A percentile compares a stretch with the other conserved stretches of the same genome.
These are phyloP conservation scores for Tolypocladium endophyticum DNA, from an alignment of 2,329 filamentous ascomycete species.

Conservation along the genomic window DNA sequence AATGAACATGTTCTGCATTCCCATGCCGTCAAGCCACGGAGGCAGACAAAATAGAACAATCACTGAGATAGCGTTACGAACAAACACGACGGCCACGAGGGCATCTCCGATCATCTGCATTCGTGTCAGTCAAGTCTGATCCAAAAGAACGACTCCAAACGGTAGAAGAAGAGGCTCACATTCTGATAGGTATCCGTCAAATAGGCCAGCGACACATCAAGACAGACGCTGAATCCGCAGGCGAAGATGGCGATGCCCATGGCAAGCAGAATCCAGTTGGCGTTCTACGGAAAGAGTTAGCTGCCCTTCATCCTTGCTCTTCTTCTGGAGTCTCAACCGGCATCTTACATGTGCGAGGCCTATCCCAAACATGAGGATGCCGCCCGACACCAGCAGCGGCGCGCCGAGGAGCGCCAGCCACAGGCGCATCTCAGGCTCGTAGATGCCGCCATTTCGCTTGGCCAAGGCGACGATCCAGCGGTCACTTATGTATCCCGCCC, in stretches of 20 bases:
- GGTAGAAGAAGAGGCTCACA: conserved; percentile 8
- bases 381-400: conserved; percentile 22
- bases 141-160: background rate
- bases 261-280: conserved; percentile 9
- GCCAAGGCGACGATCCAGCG: conserved; percentile 23
- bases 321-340: background rate
- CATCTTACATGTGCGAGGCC: background rate
- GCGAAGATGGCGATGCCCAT: conserved; percentile 18
- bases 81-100: conserved; percentile 10
- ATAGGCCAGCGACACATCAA: conserved; percentile 24
- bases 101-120: conserved; percentile 10
- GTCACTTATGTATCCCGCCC: conserved; percentile 26
- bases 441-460: conserved; percentile 25
- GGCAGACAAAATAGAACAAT: conserved; percentile 9
- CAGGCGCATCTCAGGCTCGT: conserved; percentile 32
- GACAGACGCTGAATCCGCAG: conserved; percentile 16
- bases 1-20: conserved; percentile 10
- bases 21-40: conserved; percentile 11
- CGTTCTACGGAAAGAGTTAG: background rate
- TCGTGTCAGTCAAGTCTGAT: background rate
- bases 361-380: conserved; percentile 2
- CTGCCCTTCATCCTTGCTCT: no score
- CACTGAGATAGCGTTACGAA: conserved; percentile 12
- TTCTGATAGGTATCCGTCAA: conserved; percentile 24
- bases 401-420: conserved; percentile 24